Conservation (phyloP, 768 basidiomycete genomes). For the Chalciporus sphaerocephalus region DNA sequence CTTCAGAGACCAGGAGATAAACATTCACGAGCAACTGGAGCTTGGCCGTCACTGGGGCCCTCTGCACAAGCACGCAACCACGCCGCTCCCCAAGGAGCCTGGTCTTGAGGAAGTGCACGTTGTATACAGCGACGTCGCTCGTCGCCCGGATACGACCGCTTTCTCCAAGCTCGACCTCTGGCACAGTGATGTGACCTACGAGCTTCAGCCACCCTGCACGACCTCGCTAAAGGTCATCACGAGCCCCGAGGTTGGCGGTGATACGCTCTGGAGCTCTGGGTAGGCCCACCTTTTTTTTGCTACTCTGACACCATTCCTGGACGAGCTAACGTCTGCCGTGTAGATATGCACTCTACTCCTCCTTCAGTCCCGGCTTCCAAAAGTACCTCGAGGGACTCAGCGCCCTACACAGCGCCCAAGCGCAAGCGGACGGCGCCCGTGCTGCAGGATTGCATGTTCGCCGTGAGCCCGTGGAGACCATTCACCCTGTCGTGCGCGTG, state of each 20-base stretch:
- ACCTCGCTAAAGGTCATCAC: constrained; percentile 76
- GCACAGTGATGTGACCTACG: constrained; percentile 81
- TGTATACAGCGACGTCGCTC: constrained; percentile 64
- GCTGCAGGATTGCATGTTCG: constrained; percentile 68
- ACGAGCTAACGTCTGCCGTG: no score
- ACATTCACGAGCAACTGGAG: constrained; percentile 66
- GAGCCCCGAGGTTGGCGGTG: constrained; percentile 67
- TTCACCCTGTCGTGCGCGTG: constrained; percentile 80
- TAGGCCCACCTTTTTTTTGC: constrained; percentile 31
- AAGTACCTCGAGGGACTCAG: constrained; percentile 68
- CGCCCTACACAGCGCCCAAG: constrained; percentile 73
- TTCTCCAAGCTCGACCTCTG: constrained; percentile 75
- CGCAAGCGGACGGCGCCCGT: constrained; percentile 71
- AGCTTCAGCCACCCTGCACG: constrained; percentile 74
- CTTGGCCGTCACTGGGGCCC: constrained; percentile 68
- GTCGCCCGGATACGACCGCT: constrained; percentile 56
- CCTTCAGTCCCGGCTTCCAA: constrained; percentile 70
- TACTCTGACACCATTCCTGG: no score
- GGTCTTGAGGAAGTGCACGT: constrained; percentile 79
- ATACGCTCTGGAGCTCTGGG: constrained; percentile 81
- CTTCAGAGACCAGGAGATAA: constrained; percentile 70
- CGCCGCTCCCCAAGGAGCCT: constrained; percentile 62
- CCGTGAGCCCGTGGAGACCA: constrained; percentile 59
- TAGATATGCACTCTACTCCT: constrained; percentile 82
- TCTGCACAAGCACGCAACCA: constrained; percentile 80